Conservation (phyloP, 805 yeast genomes). For the Millerago galiae region DNA sequence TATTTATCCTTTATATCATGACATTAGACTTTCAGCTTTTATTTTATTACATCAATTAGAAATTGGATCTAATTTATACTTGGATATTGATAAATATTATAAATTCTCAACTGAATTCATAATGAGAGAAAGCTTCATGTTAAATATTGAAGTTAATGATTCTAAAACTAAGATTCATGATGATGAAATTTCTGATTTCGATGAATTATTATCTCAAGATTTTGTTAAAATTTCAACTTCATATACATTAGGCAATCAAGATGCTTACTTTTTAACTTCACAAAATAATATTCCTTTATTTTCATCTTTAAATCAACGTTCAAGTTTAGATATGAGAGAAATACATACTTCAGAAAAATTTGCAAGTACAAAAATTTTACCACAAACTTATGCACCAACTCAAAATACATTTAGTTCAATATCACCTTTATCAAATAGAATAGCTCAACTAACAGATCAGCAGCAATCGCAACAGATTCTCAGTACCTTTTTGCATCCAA, state of each 20-base stretch:
- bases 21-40: slow-evolving; percentile 51
- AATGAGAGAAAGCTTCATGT: slow-evolving; percentile 50
- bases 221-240: slow-evolving; percentile 52
- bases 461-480: slow-evolving; percentile 44
- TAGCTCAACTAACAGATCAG: slow-evolving; percentile 13
- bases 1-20: slow-evolving; percentile 58
- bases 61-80: slow-evolving; percentile 44
- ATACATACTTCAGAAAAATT: slow-evolving; percentile 64
- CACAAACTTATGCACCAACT: slow-evolving; percentile 31
- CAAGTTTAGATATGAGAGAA: slow-evolving; percentile 70
- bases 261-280: slow-evolving; percentile 55
- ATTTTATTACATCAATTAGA: slow-evolving; percentile 40
- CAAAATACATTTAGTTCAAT: slow-evolving; percentile 25
- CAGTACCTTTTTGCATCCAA: slow-evolving; percentile 49
- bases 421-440: slow-evolving; percentile 16
- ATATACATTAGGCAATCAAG: slow-evolving; percentile 50
- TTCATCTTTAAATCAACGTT: slow-evolving; percentile 62
- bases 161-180: slow-evolving; percentile 5
- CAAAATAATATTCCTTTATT: slow-evolving; percentile 71
- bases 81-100: slow-evolving; percentile 54
- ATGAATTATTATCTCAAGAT: slow-evolving; percentile 43
- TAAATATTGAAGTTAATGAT: slow-evolving; percentile 28
- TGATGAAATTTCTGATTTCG: slow-evolving; percentile 22
- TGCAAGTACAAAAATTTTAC: slow-evolving; percentile 60
- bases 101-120: slow-evolving; percentile 56